Conservation (phyloP, 2,329 filamentous ascomycete species). For the Cryphonectria parasitica region DNA sequence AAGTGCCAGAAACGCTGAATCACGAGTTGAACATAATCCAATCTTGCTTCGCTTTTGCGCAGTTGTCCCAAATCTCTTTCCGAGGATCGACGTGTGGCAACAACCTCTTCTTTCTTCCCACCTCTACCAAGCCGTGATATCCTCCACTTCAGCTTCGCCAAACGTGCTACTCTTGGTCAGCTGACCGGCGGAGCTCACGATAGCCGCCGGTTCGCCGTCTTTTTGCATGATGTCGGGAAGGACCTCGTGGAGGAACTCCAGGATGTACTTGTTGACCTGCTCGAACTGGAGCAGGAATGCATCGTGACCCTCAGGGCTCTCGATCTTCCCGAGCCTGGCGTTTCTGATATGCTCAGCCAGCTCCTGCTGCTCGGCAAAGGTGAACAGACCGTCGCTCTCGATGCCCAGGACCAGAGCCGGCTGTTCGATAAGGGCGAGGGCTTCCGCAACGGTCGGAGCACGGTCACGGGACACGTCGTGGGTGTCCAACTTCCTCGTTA, state of each 20-base stretch:
- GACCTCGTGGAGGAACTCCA: constrained; percentile 80
- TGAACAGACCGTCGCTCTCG: constrained; percentile 94
- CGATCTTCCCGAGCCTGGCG: constrained; percentile 80
- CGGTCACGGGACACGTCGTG: constrained; percentile 90
- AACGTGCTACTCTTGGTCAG: constrained; percentile 89
- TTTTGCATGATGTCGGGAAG: constrained; percentile 86
- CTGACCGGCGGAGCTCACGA: constrained; percentile 56
- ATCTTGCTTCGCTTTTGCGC: constrained; percentile 14
- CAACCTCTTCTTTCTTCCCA: not conserved
- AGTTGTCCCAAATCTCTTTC: not conserved
- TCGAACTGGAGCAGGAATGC: constrained; percentile 96
- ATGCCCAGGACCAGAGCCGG: constrained; percentile 92
- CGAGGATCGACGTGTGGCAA: not conserved
- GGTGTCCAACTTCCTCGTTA: constrained; percentile 96
- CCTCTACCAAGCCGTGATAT: constrained; percentile 88
- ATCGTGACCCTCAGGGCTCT: constrained; percentile 94
- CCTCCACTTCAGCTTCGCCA: constrained; percentile 93
- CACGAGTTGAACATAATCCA: constrained; percentile 30
- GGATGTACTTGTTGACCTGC: constrained; percentile 88
- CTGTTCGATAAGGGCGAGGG: constrained; percentile 81
- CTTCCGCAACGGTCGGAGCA: constrained; percentile 68
- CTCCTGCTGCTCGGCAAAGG: constrained; percentile 94
- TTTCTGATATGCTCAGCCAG: constrained; percentile 80
- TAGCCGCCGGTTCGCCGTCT: constrained; percentile 52
- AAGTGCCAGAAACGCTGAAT: constrained; percentile 20